phyloP scores from a whole-genome alignment of 805 yeast species.

The Cyberlindnera xylosilytica region DNA sequence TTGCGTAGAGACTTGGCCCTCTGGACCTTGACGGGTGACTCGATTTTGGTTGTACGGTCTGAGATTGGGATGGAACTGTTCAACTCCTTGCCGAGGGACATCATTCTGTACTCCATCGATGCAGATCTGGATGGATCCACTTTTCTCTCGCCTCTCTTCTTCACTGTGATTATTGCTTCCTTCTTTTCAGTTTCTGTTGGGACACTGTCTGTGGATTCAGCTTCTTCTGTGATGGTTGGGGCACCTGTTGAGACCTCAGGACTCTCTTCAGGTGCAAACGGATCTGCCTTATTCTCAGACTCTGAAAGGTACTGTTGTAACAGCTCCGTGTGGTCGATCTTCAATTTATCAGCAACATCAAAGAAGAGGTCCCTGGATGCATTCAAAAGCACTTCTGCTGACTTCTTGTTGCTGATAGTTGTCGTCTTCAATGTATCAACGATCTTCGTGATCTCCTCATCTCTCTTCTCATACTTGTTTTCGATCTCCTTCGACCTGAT shows the following conservation, averaged over 20 bases:
- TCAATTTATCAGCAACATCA: conserved; percentile 34
- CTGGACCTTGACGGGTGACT: conserved; percentile 3
- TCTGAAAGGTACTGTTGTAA: conserved; percentile 30
- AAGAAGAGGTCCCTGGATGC: conserved; percentile 46
- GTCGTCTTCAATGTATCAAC: conserved; percentile 42
- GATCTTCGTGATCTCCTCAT: conserved; percentile 40
- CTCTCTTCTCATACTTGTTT: conserved; percentile 44
- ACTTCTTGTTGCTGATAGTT: conserved; percentile 47
- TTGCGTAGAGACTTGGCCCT: conserved; percentile 10
- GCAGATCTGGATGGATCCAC: background rate
- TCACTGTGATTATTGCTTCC: conserved; percentile 1
- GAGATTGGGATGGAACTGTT: conserved; percentile 21
- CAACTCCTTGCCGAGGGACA: conserved; percentile 21
- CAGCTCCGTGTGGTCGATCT: conserved; percentile 21
- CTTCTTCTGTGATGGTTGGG: too few species aligned
- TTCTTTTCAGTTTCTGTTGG: background rate
- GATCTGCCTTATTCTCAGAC: conserved; percentile 7
- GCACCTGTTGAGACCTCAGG: too few species aligned
- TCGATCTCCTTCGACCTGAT: conserved; percentile 49
- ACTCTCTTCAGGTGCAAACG: conserved; percentile 5
- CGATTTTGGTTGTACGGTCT: conserved; percentile 17
- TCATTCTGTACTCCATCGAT: conserved; percentile 21
- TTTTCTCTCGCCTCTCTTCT: conserved; percentile 17
- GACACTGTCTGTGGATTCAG: too few species aligned
- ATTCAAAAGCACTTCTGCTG: conserved; percentile 40